Conservation (phyloP, 768 basidiomycete species). For the Lactifluus hygrophoroides region DNA sequence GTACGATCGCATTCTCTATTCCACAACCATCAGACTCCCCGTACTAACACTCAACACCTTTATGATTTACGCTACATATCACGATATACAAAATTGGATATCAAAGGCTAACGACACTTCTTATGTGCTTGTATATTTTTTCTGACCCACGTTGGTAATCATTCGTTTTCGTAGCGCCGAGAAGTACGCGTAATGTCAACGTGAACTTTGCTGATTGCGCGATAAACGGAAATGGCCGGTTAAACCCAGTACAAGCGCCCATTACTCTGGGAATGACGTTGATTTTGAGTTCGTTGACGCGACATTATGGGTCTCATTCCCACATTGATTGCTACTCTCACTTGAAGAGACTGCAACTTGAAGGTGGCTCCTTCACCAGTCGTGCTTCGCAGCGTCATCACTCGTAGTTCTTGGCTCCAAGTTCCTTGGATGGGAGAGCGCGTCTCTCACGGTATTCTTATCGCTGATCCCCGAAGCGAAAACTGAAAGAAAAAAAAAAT, state of each 20-base stretch:
- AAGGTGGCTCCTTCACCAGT: not conserved
- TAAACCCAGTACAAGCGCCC: not conserved
- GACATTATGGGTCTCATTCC: not conserved
- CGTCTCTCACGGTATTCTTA: not conserved
- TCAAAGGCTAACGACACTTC: not conserved
- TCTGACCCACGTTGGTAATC: not conserved
- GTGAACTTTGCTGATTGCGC: slow-evolving; percentile 1
- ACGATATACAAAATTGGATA: not conserved
- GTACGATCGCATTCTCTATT: slow-evolving; percentile 4
- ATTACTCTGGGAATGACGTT: not conserved
- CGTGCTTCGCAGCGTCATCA: not conserved
- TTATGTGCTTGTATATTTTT: not conserved
- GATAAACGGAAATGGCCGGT: not conserved
- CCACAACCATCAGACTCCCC: not conserved
- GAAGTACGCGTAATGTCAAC: too few relatives aligned
- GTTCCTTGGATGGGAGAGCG: not conserved
- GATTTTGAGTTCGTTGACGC: not conserved
- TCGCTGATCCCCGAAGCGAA: not conserved
- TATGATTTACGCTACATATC: not conserved
- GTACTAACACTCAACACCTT: not conserved
- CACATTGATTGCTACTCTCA: not conserved
- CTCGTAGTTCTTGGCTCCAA: not conserved
- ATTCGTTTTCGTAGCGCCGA: not conserved
- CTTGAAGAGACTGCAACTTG: not conserved
- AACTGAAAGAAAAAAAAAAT: not conserved